Base-by-base conservation (phyloP, 768 basidiomycete genomes). In the Tylopilus balloui region DNA sequence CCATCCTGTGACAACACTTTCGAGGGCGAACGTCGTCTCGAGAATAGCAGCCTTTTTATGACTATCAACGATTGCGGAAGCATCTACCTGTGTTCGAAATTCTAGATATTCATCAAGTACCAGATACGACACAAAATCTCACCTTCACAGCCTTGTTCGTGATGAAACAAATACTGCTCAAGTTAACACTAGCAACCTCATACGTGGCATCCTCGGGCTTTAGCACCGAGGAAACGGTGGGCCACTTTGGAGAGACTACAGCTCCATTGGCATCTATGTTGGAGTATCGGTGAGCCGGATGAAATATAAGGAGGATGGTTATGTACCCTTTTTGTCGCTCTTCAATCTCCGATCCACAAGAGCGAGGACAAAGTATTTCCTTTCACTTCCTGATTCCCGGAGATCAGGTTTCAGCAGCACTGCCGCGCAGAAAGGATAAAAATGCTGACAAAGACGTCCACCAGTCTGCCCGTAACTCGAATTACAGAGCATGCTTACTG, bases 191-290 rank as follows among this genome's bases (percentile, higher is more conserved):
- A 3, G 71, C 67, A 12, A 91, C 62, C 48, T 96, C 83, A 61
- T 92, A 95, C 1, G 76, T 76, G 1, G 74, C 73, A 28, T 80
- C 71, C 1, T 79, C 69, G 0, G 78, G 73, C 3, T 71, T 52
- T 14, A 86, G 62, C 1, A 68, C 71, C 17, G 67, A 64, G 1
- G 83, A 73, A 2, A 58, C 61, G 3, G 86, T 79, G 0, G 90
- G 91, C 92, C 92, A 97, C 35, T 63, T 67, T 3, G 96, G 96
- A 10, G 87, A 73, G 14, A 91, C 66, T 6, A 73, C 70, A 52
- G 79, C 72, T 24, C 65, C 60, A 36, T 83, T 77, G 27, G 80
- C 59, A 58, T 88, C 91, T 92, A 48, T 25, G 31, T 27, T 5
- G 25, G 44, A 34, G 23, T 10, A 48, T 27, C 21, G n/a, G 44